Evolutionary conservation across 1,284 basidiomycete genomes (phyloP).

Genomic region (Leccinum pachyderme): DNA sequence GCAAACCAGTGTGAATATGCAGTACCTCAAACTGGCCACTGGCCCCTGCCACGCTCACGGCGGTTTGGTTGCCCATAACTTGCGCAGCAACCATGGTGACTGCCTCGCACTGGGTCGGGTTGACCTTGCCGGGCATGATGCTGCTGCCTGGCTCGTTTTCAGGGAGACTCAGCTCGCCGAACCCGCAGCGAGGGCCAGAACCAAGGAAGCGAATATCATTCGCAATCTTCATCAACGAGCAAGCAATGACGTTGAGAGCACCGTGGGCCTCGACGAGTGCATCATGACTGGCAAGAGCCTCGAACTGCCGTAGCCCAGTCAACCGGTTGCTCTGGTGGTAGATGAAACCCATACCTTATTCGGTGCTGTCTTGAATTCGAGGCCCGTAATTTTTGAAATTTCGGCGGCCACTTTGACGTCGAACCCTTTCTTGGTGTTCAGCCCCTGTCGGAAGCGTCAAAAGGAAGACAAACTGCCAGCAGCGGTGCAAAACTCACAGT

Average conservation of each 20-base stretch:
- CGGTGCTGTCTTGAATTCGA: constrained; percentile 93
- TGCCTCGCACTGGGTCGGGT: constrained; percentile 99
- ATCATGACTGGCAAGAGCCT: constrained; percentile 95
- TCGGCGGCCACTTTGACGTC: constrained; percentile 93
- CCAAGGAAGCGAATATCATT: constrained; percentile 99
- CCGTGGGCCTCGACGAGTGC: constrained; percentile 97
- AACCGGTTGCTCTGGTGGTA: not conserved
- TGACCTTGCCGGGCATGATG: constrained; percentile 99
- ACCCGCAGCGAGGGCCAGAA: constrained; percentile 95
- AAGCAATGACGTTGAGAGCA: constrained; percentile 92
- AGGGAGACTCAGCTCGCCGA: constrained; percentile 92
- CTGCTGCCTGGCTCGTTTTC: constrained; percentile 99
- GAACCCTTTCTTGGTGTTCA: constrained; percentile 97
- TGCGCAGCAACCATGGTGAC: constrained; percentile 99
- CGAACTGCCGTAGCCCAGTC: constrained; percentile 61
- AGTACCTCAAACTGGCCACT: constrained; percentile 95
- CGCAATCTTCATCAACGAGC: constrained; percentile 98
- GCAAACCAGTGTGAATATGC: not conserved
- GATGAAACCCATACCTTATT: constrained; percentile 73
- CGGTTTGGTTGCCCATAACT: constrained; percentile 97
- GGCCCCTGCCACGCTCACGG: constrained; percentile 90
- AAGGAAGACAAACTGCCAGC: not conserved
- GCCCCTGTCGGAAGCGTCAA: constrained; percentile 55
- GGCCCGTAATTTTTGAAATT: constrained; percentile 89
- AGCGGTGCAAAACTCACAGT: constrained; percentile 58